A percentile compares a stretch with the other conserved stretches of the same genome.
phyloP scores from a whole-genome alignment of 2,329 filamentous ascomycete genomes.

The Paecilomyces variotii region DNA sequence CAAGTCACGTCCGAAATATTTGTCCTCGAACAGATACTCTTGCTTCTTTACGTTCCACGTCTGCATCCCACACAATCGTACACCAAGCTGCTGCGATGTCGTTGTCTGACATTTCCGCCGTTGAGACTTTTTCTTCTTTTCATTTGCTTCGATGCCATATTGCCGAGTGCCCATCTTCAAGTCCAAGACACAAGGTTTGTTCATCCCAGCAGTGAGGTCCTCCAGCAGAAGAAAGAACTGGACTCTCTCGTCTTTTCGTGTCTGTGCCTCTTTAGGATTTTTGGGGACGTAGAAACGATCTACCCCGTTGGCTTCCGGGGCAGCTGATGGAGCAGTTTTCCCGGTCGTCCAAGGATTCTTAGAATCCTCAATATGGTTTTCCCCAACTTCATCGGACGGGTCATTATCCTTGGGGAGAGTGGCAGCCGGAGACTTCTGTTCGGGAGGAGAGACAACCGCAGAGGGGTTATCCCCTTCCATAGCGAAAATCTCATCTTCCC shows the following conservation, averaged over 20 bases:
- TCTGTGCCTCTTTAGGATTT: slow-evolving; percentile 69
- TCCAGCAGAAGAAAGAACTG: slow-evolving; percentile 91
- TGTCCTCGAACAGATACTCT: slow-evolving; percentile 91
- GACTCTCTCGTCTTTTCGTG: slow-evolving; percentile 51
- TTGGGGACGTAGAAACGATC: slow-evolving; percentile 42
- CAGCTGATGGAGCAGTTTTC: slow-evolving; percentile 6
- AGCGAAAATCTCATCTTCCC: slow-evolving; percentile 60
- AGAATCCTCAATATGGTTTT: not conserved
- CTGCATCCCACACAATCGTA: slow-evolving; percentile 90
- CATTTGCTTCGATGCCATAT: slow-evolving; percentile 83
- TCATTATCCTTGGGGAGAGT: not conserved
- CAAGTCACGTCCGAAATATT: slow-evolving; percentile 86
- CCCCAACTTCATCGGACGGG: not conserved
- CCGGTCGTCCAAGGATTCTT: slow-evolving; percentile 23
- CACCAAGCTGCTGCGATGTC: slow-evolving; percentile 83
- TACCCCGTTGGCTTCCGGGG: slow-evolving; percentile 11
- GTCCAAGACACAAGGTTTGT: slow-evolving; percentile 90
- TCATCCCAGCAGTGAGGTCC: slow-evolving; percentile 94
- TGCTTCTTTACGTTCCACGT: slow-evolving; percentile 84
- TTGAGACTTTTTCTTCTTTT: slow-evolving; percentile 90
- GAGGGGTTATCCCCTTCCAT: slow-evolving; percentile 50
- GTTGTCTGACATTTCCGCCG: slow-evolving; percentile 86
- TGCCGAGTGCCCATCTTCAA: slow-evolving; percentile 98
- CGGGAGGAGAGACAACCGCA: not conserved
- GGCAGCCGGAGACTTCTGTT: not conserved